phyloP scores from a whole-genome alignment of 2,329 filamentous ascomycete species.

The Paracoccidioides brasiliensis region DNA sequence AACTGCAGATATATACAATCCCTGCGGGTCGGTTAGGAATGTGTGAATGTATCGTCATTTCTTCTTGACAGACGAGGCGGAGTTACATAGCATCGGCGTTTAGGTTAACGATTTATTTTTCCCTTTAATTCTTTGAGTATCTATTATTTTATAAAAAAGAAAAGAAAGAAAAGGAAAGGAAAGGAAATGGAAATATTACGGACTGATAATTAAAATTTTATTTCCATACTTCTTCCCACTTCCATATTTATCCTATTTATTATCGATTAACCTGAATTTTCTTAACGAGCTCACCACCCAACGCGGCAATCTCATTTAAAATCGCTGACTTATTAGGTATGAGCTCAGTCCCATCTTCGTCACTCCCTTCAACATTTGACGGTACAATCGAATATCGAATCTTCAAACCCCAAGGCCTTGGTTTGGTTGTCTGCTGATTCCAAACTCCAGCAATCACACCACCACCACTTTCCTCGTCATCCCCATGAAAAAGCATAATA shows the following conservation, averaged over 20 bases:
- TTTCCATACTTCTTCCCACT: neutral
- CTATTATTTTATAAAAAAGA: neutral
- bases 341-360: constrained; percentile 14
- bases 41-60: neutral
- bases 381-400: constrained; percentile 24
- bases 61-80: neutral
- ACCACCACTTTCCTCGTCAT: constrained; percentile 30
- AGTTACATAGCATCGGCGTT: constrained; percentile 5
- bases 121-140: neutral
- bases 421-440: constrained; percentile 39
- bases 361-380: constrained; percentile 8
- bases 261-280: constrained; percentile 44
- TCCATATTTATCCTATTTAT: constrained; percentile 1
- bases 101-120: constrained; percentile 3
- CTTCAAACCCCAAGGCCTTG: constrained; percentile 25
- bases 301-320: constrained; percentile 33
- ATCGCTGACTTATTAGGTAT: constrained; percentile 29
- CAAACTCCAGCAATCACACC: constrained; percentile 51
- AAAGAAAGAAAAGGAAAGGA: neutral
- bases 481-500: constrained; percentile 69
- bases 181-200: neutral
- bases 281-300: constrained; percentile 54
- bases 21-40: neutral
- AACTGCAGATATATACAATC: neutral
- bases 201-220: neutral